phyloP scores from a whole-genome alignment of 371 early-diverging fungal genomes.

The Chytridiales sp. region DNA sequence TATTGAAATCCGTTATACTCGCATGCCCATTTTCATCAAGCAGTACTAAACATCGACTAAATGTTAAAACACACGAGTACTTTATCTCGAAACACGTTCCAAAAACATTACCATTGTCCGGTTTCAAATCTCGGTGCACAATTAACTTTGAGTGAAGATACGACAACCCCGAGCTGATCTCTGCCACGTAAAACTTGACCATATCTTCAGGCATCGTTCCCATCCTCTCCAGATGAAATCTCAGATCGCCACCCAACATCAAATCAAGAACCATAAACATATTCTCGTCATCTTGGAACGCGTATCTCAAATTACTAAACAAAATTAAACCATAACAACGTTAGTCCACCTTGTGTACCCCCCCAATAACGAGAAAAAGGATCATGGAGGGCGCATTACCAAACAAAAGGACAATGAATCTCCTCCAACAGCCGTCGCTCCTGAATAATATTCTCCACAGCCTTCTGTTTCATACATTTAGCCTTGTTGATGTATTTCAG shows the following conservation, averaged over 20 bases:
- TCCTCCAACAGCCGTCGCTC: conserved; percentile 62
- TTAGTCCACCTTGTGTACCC: not conserved
- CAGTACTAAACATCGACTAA: conserved; percentile 40
- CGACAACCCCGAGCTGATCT: conserved; percentile 68
- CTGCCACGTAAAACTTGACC: conserved; percentile 77
- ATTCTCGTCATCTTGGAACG: conserved; percentile 78
- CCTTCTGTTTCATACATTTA: conserved; percentile 53
- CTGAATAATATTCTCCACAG: conserved; percentile 55
- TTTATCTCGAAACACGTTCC: not conserved
- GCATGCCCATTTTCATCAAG: conserved; percentile 47
- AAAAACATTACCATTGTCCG: conserved; percentile 43
- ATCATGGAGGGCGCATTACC: conserved; percentile 28
- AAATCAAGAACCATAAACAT: conserved; percentile 85
- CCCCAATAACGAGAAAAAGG: not conserved
- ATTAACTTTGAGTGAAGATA: conserved; percentile 76
- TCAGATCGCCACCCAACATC: conserved; percentile 64
- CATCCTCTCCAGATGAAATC: conserved; percentile 50
- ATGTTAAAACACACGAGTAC: not conserved
- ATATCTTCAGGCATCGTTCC: conserved; percentile 68
- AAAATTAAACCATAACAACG: not conserved
- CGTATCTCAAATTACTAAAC: conserved; percentile 17
- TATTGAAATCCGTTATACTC: conserved; percentile 57
- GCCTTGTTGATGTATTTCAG: conserved; percentile 60
- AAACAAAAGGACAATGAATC: conserved; percentile 54
- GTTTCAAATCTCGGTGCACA: conserved; percentile 67